These are phyloP conservation scores for Candida sp. DNA, from an alignment of 1,139 yeast genomes.

Conservation along the genomic window DNA sequence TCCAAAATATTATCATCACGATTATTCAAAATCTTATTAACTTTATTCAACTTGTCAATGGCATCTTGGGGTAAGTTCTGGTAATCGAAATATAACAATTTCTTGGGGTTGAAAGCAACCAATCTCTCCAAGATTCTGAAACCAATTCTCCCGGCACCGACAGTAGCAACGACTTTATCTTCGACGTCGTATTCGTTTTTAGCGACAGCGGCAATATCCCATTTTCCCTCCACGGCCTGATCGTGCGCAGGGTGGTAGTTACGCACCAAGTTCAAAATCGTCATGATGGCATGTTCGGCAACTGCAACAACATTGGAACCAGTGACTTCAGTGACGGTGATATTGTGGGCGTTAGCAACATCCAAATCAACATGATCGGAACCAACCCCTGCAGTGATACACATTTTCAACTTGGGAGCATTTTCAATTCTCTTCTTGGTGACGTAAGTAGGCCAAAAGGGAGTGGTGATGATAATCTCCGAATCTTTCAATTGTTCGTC, in stretches of 20 bases:
- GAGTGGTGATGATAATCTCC: constrained; percentile 76
- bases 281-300: constrained; percentile 79
- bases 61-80: constrained; percentile 62
- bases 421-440: constrained; percentile 61
- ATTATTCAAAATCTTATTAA: constrained; percentile 36
- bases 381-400: constrained; percentile 84
- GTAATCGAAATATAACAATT: constrained; percentile 72
- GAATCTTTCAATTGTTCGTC: constrained; percentile 69
- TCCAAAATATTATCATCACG: constrained; percentile 40
- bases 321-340: constrained; percentile 76
- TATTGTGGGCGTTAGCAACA: constrained; percentile 62
- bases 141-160: constrained; percentile 84
- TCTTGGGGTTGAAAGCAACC: constrained; percentile 72
- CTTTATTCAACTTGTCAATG: constrained; percentile 47
- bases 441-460: constrained; percentile 81
- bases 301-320: constrained; percentile 81
- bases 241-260: constrained; percentile 80
- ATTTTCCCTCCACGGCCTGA: constrained; percentile 55
- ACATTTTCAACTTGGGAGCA: constrained; percentile 71
- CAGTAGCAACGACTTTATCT: constrained; percentile 72
- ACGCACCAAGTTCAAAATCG: constrained; percentile 67
- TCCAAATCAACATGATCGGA: constrained; percentile 76
- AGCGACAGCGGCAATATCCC: constrained; percentile 82
- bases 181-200: constrained; percentile 74
- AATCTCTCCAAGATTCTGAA: constrained; percentile 72